A percentile compares a stretch with the other conserved stretches of the same genome.
Evolutionary conservation across 2,329 filamentous ascomycete genomes (phyloP).

Genomic region (Pseudogymnoascus sp.): DNA sequence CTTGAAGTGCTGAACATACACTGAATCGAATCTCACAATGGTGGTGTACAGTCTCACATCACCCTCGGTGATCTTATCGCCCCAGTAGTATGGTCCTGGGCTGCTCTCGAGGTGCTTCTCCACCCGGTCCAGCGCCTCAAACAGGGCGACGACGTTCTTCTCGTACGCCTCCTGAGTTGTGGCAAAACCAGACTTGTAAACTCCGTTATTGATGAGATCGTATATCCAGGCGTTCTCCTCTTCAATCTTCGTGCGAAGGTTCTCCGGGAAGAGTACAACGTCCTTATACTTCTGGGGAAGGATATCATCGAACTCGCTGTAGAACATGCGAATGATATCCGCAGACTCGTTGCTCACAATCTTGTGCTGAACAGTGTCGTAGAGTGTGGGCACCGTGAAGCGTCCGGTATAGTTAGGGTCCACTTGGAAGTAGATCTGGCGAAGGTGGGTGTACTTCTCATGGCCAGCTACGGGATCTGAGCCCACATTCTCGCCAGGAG

Average conservation of each 20-base stretch:
- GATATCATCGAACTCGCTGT: constrained; percentile 67
- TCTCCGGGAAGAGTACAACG: constrained; percentile 59
- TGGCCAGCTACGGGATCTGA: constrained; percentile 54
- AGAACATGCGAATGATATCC: constrained; percentile 80
- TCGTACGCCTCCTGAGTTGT: constrained; percentile 79
- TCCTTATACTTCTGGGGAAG: constrained; percentile 51
- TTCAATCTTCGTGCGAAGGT: constrained; percentile 61
- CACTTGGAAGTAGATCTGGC: constrained; percentile 58
- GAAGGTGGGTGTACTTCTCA: constrained; percentile 42
- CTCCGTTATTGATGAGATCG: constrained; percentile 61
- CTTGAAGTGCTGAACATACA: constrained; percentile 58
- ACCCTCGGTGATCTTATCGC: constrained; percentile 67
- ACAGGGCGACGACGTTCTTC: constrained; percentile 60
- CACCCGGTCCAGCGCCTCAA: constrained; percentile 66
- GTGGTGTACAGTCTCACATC: constrained; percentile 66
- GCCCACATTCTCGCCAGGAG: constrained; percentile 53
- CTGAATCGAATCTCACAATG: constrained; percentile 58
- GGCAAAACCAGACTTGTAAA: constrained; percentile 75
- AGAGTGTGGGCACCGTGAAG: constrained; percentile 63
- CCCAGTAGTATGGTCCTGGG: constrained; percentile 65
- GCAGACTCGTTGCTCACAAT: constrained; percentile 79
- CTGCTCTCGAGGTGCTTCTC: constrained; percentile 57
- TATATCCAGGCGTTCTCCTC: constrained; percentile 76
- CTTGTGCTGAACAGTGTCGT: constrained; percentile 54
- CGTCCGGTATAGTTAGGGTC: constrained; percentile 58